Percentiles rank a stretch among this genome's conserved stretches.
Conservation (phyloP, 2,329 filamentous ascomycete species). For the Rutstroemia sp. region DNA sequence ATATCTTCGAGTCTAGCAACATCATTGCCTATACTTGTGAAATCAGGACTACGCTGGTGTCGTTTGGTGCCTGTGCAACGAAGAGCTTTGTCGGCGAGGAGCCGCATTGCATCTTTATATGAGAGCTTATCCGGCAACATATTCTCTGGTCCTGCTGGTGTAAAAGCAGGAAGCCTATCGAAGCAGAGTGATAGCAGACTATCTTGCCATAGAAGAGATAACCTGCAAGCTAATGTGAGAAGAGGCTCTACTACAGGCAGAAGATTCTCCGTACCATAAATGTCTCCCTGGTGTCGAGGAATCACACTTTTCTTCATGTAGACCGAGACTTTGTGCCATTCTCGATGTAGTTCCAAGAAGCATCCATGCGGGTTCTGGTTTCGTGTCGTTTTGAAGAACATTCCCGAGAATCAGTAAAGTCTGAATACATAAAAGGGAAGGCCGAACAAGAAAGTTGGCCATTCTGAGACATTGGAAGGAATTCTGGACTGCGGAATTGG, state of each 20-base stretch:
- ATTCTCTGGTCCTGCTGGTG: slow-evolving; percentile 26
- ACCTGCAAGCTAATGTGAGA: background rate
- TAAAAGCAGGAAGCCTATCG: slow-evolving; percentile 22
- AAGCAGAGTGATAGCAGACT: background rate
- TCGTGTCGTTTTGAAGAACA: slow-evolving; percentile 58
- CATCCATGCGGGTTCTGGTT: slow-evolving; percentile 57
- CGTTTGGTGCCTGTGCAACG: background rate
- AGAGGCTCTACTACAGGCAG: too few relatives aligned
- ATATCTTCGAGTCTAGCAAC: background rate
- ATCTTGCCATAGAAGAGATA: background rate
- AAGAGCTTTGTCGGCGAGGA: background rate
- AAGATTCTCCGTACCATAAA: slow-evolving; percentile 7
- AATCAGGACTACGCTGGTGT: background rate
- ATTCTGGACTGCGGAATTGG: background rate
- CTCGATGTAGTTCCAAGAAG: slow-evolving; percentile 53
- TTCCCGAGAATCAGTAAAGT: slow-evolving; percentile 53
- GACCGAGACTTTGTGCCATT: slow-evolving; percentile 53
- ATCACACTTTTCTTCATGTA: slow-evolving; percentile 34
- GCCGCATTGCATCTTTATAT: background rate
- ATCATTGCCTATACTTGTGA: background rate
- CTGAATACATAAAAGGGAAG: slow-evolving; percentile 56
- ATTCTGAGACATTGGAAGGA: slow-evolving; percentile 52
- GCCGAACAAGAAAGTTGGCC: slow-evolving; percentile 52
- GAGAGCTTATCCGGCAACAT: background rate
- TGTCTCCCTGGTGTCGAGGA: slow-evolving; percentile 3